Evolutionary conservation across 345 rosid species (phyloP), one percentile per base, ranked within the genome.

Genomic region (Rubroshorea leprosula): DNA sequence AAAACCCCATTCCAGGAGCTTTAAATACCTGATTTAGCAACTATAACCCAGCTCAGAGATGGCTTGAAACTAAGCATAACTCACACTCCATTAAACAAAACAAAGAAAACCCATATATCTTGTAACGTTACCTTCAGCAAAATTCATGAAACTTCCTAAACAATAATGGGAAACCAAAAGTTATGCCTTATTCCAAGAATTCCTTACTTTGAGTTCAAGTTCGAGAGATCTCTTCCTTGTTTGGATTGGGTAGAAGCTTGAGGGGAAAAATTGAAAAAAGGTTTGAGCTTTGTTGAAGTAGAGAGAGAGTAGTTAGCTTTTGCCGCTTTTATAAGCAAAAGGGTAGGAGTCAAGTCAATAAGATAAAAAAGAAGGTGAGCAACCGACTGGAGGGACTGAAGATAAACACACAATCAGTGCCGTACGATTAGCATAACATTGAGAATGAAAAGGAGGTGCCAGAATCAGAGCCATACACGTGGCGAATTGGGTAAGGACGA

Each of bases 201-300:
- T 76, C 89, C 77, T 83, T 83, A 24, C 89, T 78, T 74, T n/a
- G 16, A 49, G 66, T 4, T 19, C 54, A 68, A 78, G 74, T 38
- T 52, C 24, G 22, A 53, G 63, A 83, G 80, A 77, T 83, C 79
- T 72, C 86, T 80, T 76, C 35, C 82, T 72, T 83, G 76, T 19
- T 22, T 64, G 49, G 25, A 13, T 35, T 71, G 62, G 38, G 67
- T 60, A 51, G 49, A 55, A 29, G 27, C 50, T 47, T 17, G 54
- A 55, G 16, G 53, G 59, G 54, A 59, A 46, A 38, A 23, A 14
- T 29, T 5, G 23, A 20, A 57, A 24, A 25, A 43, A 39, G 38
- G 66, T 12, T 23, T 13, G 61, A 49, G 55, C 45, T 62, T 41
- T 17, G 61, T 49, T 23, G 50, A 29, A 27, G 38, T 11, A 39